A percentile compares a stretch with the other conserved stretches of the same genome.
These are phyloP conservation scores for Aspergillus incahuasiensis DNA, from an alignment of 495 filamentous ascomycete species.

Conservation along the genomic window DNA sequence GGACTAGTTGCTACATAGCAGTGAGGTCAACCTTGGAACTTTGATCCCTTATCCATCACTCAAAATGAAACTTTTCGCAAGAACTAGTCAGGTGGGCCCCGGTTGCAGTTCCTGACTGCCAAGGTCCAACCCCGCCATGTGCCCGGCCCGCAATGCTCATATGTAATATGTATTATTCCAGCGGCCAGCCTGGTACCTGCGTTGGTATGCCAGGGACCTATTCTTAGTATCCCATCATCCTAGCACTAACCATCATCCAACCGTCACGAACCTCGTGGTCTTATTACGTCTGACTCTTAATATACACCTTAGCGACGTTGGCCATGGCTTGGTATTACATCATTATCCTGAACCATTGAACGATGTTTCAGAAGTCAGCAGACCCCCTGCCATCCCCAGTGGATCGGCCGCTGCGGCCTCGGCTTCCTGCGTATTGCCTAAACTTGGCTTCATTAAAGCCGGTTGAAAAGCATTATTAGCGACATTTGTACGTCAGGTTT, in stretches of 20 bases:
- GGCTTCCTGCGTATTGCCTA: not conserved
- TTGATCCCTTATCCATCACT: not conserved
- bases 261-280: not conserved
- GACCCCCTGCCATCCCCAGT: not conserved
- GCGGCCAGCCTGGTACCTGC: conserved; percentile 1
- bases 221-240: not conserved
- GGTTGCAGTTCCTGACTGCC: conserved; percentile 7
- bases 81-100: conserved; percentile 4
- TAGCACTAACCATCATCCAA: not conserved
- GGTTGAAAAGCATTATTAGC: too few species aligned
- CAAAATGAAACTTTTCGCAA: not conserved
- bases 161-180: not conserved
- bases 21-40: not conserved
- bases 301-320: not conserved
- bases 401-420: not conserved
- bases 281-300: not conserved
- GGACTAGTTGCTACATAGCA: not conserved
- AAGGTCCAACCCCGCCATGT: conserved; percentile 8
- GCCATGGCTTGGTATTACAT: not conserved
- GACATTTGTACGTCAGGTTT: not conserved
- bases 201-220: conserved; percentile 1
- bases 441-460: too few species aligned
- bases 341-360: not conserved
- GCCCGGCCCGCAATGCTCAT: not conserved
- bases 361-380: conserved; percentile 8